These are phyloP conservation scores for Fusarium drepaniforme DNA, from an alignment of 2,329 filamentous ascomycete genomes.

Conservation along the genomic window DNA sequence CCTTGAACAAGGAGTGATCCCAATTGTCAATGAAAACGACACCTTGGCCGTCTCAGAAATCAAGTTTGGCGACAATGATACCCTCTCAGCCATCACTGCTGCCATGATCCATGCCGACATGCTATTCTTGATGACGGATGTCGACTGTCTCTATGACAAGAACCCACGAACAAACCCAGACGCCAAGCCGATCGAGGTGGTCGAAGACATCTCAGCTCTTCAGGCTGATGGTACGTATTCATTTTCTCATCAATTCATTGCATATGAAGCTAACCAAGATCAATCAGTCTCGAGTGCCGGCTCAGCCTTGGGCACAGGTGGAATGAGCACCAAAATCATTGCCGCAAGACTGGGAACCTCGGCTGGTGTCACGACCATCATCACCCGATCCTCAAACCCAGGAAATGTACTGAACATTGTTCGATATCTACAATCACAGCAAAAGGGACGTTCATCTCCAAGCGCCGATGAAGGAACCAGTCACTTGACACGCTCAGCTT, in stretches of 20 bases:
- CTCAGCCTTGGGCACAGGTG: constrained; percentile 90
- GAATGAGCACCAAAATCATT: constrained; percentile 98
- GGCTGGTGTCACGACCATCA: constrained; percentile 94
- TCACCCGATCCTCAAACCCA: constrained; percentile 92
- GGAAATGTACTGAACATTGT: constrained; percentile 93
- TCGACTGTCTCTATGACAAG: constrained; percentile 96
- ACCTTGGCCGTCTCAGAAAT: constrained; percentile 97
- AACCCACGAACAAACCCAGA: constrained; percentile 90
- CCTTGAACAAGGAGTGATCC: constrained; percentile 94
- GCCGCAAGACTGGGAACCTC: constrained; percentile 93
- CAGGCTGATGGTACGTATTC: constrained; percentile 78
- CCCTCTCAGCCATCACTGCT: constrained; percentile 93
- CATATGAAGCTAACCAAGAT: background rate
- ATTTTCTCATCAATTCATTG: background rate
- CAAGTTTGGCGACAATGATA: constrained; percentile 99
- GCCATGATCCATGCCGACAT: constrained; percentile 98
- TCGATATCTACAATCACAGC: constrained; percentile 62
- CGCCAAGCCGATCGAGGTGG: constrained; percentile 90
- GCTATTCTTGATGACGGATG: constrained; percentile 98
- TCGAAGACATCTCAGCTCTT: constrained; percentile 86
- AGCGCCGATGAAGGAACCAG: constrained; percentile 48
- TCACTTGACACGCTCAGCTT: constrained; percentile 54
- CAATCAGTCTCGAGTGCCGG: constrained; percentile 84
- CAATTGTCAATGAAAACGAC: constrained; percentile 99
- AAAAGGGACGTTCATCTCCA: constrained; percentile 30